Evolutionary conservation across 345 rosid species (phyloP), one percentile per base, ranked within the genome.

Genomic region (Tarenaya hassleriana): DNA sequence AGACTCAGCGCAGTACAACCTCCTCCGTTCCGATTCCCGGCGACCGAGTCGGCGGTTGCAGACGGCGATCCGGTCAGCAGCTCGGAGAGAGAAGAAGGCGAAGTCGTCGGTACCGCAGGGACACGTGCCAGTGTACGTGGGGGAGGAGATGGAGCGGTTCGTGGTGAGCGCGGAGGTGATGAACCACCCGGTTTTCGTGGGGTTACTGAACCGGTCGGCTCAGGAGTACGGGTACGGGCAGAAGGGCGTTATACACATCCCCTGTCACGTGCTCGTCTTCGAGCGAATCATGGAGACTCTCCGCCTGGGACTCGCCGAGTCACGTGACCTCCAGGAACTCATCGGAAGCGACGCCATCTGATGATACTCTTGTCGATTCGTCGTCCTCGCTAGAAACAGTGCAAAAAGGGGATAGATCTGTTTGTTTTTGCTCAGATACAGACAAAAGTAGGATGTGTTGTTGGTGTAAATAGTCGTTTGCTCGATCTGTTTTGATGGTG

Each of bases 151-250:
- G 95, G 95, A 86, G 72, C 70, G 92, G 71, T 94, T 94, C 68
- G 69, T 77, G 1, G 89, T 94, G 13, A 75, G 74, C 67, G 95
- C 99, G 0, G 94, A 84, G 82, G 63, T 92, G 18, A 77, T 92
- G 14, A 85, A 81, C 76, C 98, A 88, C 11, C 98, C 98, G 46
- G 73, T 80, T 13, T 83, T 92, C 56, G 61, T 79, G 43, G 80
- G 75, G 1, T 72, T 92, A 41, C 77, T 92, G 38, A 78, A 88
- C 64, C 68, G 74, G 58, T 88, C 98, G 13, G 98, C 96, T 29
- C 90, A 88, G 27, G 94, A 85, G 70, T 92, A 88, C 44, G 99
- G 99, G 0, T 94, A 86, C 76, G 92, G 86, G 43, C 99, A 94
- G 35, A 76, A 79, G 52, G 99, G 99, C 27, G 99, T 79, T 8